These are phyloP conservation scores for Corynespora cassiicola DNA, from an alignment of 2,329 filamentous ascomycete genomes.

Conservation along the genomic window DNA sequence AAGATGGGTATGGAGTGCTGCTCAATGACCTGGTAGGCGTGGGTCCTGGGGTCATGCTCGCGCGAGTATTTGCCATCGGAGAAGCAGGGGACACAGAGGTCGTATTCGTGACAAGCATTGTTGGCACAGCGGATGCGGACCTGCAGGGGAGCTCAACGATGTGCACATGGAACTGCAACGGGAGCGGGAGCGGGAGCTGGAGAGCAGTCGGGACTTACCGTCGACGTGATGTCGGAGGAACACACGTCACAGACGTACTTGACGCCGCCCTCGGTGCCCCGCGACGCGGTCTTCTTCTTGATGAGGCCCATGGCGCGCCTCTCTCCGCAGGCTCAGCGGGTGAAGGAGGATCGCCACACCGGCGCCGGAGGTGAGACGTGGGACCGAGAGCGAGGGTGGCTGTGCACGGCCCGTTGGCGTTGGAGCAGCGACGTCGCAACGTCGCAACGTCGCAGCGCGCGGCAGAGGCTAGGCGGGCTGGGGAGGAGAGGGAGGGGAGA, in stretches of 20 bases:
- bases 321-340: constrained; percentile 16
- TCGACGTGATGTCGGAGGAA: constrained; percentile 95
- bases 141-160: constrained; percentile 52
- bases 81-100: constrained; percentile 96
- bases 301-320: constrained; percentile 80
- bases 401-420: too few relatives aligned
- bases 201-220: constrained; percentile 64
- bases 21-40: constrained; percentile 93
- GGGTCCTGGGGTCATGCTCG: constrained; percentile 83
- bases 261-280: constrained; percentile 75
- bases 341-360: constrained; percentile 15
- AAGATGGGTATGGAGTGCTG: constrained; percentile 99
- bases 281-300: constrained; percentile 88
- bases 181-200: constrained; percentile 1
- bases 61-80: constrained; percentile 79
- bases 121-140: constrained; percentile 94
- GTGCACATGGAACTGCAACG: constrained; percentile 2
- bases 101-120: constrained; percentile 85
- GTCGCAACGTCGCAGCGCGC: too few relatives aligned
- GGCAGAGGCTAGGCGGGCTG: too few relatives aligned
- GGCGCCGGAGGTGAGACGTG: constrained; percentile 14
- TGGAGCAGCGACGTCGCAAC: too few relatives aligned
- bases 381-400: constrained; percentile 21
- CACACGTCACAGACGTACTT: constrained; percentile 99
- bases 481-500: too few relatives aligned